phyloP scores from a whole-genome alignment of 2,329 filamentous ascomycete species.

The Colletotrichum noveboracense region DNA sequence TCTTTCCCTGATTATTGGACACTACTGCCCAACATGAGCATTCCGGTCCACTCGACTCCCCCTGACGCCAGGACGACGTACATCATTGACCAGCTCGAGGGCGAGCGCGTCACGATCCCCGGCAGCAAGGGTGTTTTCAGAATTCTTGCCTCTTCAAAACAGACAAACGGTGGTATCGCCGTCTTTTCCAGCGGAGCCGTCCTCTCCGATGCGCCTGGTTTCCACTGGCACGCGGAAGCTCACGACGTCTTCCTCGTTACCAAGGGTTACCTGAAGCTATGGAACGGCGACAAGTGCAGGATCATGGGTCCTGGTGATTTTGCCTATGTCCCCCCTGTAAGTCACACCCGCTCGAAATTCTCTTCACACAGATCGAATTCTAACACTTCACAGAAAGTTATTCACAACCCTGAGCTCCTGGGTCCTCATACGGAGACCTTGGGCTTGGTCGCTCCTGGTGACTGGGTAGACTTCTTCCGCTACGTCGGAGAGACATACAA shows the following conservation, averaged over 20 bases:
- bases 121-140: constrained; percentile 57
- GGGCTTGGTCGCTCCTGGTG: constrained; percentile 60
- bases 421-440: constrained; percentile 59
- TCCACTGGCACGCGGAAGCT: constrained; percentile 61
- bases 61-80: constrained; percentile 44
- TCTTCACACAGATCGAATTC: not conserved
- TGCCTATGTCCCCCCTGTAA: constrained; percentile 61
- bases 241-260: constrained; percentile 63
- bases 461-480: constrained; percentile 67
- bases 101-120: constrained; percentile 56
- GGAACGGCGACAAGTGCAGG: constrained; percentile 61
- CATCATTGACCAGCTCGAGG: constrained; percentile 53
- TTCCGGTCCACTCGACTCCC: constrained; percentile 37
- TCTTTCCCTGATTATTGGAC: not conserved
- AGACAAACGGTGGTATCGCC: constrained; percentile 55
- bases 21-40: constrained; percentile 28
- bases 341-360: constrained; percentile 4
- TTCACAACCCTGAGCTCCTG: constrained; percentile 61
- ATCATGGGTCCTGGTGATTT: constrained; percentile 61
- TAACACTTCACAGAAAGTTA: constrained; percentile 39
- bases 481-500: constrained; percentile 58
- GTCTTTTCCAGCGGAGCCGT: constrained; percentile 55
- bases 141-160: constrained; percentile 55
- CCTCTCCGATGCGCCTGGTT: constrained; percentile 51
- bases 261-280: constrained; percentile 60